A percentile compares a stretch with the other conserved stretches of the same genome.
phyloP scores from a whole-genome alignment of 768 basidiomycete genomes.

The Suillus ampliporus region DNA sequence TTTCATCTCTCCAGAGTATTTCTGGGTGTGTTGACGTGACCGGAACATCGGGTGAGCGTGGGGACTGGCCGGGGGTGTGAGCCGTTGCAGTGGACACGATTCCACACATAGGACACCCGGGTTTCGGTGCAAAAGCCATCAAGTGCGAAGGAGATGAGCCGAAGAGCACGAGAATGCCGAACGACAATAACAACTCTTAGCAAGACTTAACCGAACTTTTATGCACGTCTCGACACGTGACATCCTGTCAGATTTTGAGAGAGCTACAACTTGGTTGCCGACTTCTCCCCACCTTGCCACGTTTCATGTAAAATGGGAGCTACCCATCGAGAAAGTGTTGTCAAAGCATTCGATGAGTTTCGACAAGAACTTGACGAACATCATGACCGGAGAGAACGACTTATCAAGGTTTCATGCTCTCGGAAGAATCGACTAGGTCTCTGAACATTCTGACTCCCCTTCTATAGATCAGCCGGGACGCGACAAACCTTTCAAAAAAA shows the following conservation, averaged over 20 bases:
- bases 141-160: background rate
- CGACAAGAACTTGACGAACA: slow-evolving; percentile 78
- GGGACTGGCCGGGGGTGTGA: slow-evolving; percentile 49
- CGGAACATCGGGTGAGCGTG: slow-evolving; percentile 52
- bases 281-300: background rate
- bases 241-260: too few relatives aligned
- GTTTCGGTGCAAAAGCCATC: slow-evolving; percentile 64
- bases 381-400: slow-evolving; percentile 86
- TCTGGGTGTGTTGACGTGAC: slow-evolving; percentile 57
- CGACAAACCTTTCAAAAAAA: slow-evolving; percentile 92
- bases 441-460: slow-evolving; percentile 13
- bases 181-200: slow-evolving; percentile 18
- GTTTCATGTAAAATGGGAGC: slow-evolving; percentile 6
- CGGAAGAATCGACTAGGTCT: background rate
- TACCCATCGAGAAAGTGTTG: slow-evolving; percentile 1
- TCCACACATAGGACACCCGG: slow-evolving; percentile 80
- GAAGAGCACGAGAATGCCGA: background rate
- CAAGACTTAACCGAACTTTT: background rate
- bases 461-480: slow-evolving; percentile 77
- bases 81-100: slow-evolving; percentile 62
- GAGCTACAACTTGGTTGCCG: background rate
- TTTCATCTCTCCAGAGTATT: slow-evolving; percentile 76
- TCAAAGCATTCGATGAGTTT: slow-evolving; percentile 59
- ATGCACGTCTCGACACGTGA: slow-evolving; percentile 12
- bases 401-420: slow-evolving; percentile 74